Base-by-base conservation (phyloP, 1,284 basidiomycete genomes). In the Puccinia coronata region DNA sequence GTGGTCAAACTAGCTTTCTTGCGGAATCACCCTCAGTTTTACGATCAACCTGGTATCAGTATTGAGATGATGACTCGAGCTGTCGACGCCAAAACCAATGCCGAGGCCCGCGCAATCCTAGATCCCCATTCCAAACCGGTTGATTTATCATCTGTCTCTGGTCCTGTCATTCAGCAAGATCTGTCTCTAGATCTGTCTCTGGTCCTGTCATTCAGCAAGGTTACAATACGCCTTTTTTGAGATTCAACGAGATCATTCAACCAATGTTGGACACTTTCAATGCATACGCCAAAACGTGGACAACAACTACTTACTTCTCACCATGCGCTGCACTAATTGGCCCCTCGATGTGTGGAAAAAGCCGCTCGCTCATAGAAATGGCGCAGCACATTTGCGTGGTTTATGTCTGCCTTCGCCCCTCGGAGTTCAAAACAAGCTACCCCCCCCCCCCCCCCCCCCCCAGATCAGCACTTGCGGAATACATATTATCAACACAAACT, bases 321-420 rank as follows among this genome's bases (percentile, higher is more conserved):
- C 63, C 63, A 11, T 67, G 43, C 18, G 39, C 36, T 67, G 63
- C n/a, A n/a, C n/a, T n/a, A n/a, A n/a, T n/a, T 67, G 14, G 36
- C 39, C 63, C 63, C 11, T 67, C 63, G n/a, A 67, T n/a, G 39
- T 67, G 28, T 67, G 63, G 63, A 43, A 67, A 67, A 67, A 67
- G 36, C 39, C 63, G 18, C 1, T 47, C 18, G 6, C 36, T 67
- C 41, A 67, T 67, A 6, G 36, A 67, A 28, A 67, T 41, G 18
- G 18, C 63, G n/a, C 18, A 67, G 18, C 63, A 43, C 39, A 67
- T 67, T n/a, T 67, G 63, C 43, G 63, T 67, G 39, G 43, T 67
- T 67, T 41, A 43, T 25, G 18, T 67, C 39, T 67, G 63, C 63
- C 63, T 67, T 67, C 18, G 63, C n/a, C 39, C 36, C 36, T n/a